Base-by-base conservation (phyloP, 495 filamentous ascomycete genomes). In the Tetracladium marchalianum region DNA sequence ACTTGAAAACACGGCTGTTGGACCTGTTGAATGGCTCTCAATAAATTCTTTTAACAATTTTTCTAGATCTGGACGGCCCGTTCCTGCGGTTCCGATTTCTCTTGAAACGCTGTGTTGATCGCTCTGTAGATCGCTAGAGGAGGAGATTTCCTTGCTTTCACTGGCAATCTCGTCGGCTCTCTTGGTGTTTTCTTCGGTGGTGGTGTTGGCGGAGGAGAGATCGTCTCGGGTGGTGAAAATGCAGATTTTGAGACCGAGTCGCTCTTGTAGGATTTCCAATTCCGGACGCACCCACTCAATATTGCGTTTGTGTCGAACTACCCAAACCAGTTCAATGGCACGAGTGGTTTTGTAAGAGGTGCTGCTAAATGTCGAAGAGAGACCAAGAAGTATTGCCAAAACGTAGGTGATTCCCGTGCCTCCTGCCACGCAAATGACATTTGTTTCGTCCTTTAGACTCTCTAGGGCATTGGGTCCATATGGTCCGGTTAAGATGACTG, bases 331-430 rank as follows among this genome's bases (percentile, higher is more conserved):
- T 38, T 78, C 73, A 4, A 84, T 50, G 12, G 57, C 64, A 27
- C 22, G 22, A 11, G 68, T 51, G 19, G 57, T 55, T 3, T 57
- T 48, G 22, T 27, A 27, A 3, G 22, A 27, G 22, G 3, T 27
- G 22, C 22, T 27, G n/a, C n/a, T n/a, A n/a, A n/a, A n/a, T 27
- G 22, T 27, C 22, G 22, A 3, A 7, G 22, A 7, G 41, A 45
- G 43, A 38, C 64, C 53, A 8, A 76, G 65, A 1, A 81, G 55
- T 0, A 79, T 56, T 0, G 80, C 77, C 0, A 83, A 65, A 2
- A 78, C 70, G 51, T 77, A 83, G 0, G 78, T 72, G 35, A 82
- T 73, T 4, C 80, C 80, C 0, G 80, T 84, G 9, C 82, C 78
- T 24, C 81, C 79, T 4, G 80, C 78, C 1, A 84, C 60, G 46